Conservation (phyloP, 2,329 filamentous ascomycete genomes). For the Piedraia hortae region DNA sequence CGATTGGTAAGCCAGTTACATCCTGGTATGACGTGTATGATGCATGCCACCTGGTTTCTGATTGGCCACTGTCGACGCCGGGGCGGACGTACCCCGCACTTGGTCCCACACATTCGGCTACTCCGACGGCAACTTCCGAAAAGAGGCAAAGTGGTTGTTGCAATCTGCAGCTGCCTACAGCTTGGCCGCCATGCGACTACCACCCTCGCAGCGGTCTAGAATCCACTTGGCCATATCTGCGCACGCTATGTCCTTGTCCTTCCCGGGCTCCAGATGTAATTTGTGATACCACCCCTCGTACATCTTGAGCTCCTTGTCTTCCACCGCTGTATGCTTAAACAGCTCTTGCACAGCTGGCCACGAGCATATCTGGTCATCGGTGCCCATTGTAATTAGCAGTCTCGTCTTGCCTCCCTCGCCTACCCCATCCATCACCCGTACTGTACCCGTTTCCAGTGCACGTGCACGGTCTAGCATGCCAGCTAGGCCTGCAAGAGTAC, state of each 20-base stretch:
- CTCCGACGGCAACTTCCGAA: no score
- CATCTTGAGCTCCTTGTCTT: slow-evolving; percentile 41
- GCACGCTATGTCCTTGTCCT: slow-evolving; percentile 12
- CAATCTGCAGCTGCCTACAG: neutral
- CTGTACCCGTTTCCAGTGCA: slow-evolving; percentile 28
- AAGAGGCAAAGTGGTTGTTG: no score
- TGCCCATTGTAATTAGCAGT: slow-evolving; percentile 46
- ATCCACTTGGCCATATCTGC: slow-evolving; percentile 13
- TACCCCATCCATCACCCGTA: slow-evolving; percentile 16
- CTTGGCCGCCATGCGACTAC: slow-evolving; percentile 1
- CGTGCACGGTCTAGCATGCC: slow-evolving; percentile 49
- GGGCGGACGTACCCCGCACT: no score
- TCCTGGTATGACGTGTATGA: no score
- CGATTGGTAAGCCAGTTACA: no score
- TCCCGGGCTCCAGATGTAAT: slow-evolving; percentile 14
- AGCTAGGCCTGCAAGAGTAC: slow-evolving; percentile 56
- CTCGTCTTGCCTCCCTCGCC: slow-evolving; percentile 29
- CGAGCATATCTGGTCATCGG: slow-evolving; percentile 40
- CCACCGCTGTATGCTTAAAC: slow-evolving; percentile 12
- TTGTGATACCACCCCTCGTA: slow-evolving; percentile 64
- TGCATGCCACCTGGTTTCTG: no score
- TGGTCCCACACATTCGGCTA: no score
- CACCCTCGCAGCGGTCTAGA: slow-evolving; percentile 4
- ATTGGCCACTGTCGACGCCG: no score
- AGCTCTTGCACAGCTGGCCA: slow-evolving; percentile 24